Conservation (phyloP, 2,329 filamentous ascomycete genomes). For the Aaosphaeria pasadenensis region DNA sequence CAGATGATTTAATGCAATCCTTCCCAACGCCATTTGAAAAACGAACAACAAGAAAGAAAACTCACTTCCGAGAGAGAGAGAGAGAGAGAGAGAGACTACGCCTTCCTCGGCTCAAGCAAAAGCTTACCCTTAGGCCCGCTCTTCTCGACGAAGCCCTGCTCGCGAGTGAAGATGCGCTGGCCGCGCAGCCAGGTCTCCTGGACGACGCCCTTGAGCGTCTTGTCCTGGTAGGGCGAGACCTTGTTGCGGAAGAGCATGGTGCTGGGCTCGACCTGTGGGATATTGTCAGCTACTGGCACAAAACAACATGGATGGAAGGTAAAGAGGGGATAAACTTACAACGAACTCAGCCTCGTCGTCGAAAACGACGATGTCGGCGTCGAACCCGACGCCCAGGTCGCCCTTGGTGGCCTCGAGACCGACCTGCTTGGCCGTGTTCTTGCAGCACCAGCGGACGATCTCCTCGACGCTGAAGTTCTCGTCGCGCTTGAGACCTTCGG, state of each 20-base stretch:
- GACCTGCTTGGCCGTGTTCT: slow-evolving; percentile 84
- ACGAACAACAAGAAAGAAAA: not conserved
- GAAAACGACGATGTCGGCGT: slow-evolving; percentile 90
- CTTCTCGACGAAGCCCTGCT: slow-evolving; percentile 62
- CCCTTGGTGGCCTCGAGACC: slow-evolving; percentile 80
- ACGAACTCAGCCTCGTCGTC: slow-evolving; percentile 79
- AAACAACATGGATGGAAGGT: not conserved
- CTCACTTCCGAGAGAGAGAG: not conserved
- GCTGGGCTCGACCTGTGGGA: slow-evolving; percentile 46
- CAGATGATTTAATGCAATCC: slow-evolving; percentile 8
- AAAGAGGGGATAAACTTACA: slow-evolving; percentile 48
- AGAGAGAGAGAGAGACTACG: not conserved
- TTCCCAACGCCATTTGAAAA: not conserved
- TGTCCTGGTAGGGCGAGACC: slow-evolving; percentile 85
- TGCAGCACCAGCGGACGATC: slow-evolving; percentile 80
- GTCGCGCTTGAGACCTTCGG: slow-evolving; percentile 64
- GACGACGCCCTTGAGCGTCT: slow-evolving; percentile 73
- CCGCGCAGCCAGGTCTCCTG: slow-evolving; percentile 84
- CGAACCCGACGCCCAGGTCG: slow-evolving; percentile 74
- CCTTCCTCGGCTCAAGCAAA: slow-evolving; percentile 49
- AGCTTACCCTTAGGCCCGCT: slow-evolving; percentile 47
- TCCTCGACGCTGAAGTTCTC: slow-evolving; percentile 63
- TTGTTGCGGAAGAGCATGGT: slow-evolving; percentile 96
- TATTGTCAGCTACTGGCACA: not conserved
- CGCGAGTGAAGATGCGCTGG: slow-evolving; percentile 67